Conservation (phyloP, 2,329 filamentous ascomycete species). For the Penicillium sp. region DNA sequence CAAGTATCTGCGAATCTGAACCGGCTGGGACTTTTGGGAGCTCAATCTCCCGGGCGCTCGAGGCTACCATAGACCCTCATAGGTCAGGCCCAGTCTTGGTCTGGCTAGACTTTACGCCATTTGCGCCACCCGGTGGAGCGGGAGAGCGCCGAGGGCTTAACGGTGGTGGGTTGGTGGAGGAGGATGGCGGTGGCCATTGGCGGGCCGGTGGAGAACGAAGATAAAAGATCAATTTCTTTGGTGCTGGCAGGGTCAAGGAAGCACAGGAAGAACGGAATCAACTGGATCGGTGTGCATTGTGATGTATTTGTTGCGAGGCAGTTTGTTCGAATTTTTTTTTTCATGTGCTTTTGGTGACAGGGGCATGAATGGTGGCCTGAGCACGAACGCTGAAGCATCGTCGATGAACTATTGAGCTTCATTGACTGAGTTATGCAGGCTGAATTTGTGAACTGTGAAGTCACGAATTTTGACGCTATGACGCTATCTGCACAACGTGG, state of each 20-base stretch:
- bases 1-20: background rate
- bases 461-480: background rate
- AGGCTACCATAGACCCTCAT: background rate
- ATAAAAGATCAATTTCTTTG: background rate
- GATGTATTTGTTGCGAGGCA: background rate
- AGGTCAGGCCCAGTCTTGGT: background rate
- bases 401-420: background rate
- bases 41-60: background rate
- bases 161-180: background rate
- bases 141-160: conserved; percentile 2
- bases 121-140: conserved; percentile 19
- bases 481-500: background rate
- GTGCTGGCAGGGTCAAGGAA: background rate
- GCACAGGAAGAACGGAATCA: background rate
- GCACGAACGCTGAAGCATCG: background rate
- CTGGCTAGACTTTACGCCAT: conserved; percentile 7
- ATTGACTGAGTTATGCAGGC: background rate
- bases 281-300: background rate
- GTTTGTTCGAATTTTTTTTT: background rate
- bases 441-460: background rate
- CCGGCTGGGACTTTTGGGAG: background rate
- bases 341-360: background rate
- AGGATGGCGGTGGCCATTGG: conserved; percentile 1
- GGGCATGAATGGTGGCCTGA: background rate
- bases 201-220: background rate